phyloP scores from a whole-genome alignment of 2,329 filamentous ascomycete species.

The Diaporthe sp. region DNA sequence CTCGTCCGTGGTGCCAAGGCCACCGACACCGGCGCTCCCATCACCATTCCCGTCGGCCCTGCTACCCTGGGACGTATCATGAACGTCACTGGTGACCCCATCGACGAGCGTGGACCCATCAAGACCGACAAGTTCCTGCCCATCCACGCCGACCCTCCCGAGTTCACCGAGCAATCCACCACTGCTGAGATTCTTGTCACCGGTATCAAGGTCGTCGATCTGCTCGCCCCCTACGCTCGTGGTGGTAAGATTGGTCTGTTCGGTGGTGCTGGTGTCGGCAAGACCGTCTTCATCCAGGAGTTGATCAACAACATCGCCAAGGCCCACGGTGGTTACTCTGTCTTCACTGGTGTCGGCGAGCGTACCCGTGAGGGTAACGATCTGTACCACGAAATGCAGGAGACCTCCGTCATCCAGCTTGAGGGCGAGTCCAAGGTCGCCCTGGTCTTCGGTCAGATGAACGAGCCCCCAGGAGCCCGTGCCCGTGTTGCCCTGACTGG shows the following conservation, averaged over 20 bases:
- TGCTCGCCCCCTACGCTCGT: constrained; percentile 99
- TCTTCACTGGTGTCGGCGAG: constrained; percentile 99
- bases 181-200: constrained; percentile 96
- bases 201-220: constrained; percentile 99
- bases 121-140: constrained; percentile 89
- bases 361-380: constrained; percentile 99
- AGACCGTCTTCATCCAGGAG: constrained; percentile 99
- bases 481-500: constrained; percentile 99
- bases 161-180: constrained; percentile 96
- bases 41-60: constrained; percentile 95
- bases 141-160: constrained; percentile 94
- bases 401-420: constrained; percentile 99
- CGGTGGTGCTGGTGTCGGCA: constrained; percentile 99
- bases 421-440: constrained; percentile 99
- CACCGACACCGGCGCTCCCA: constrained; percentile 91
- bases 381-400: constrained; percentile 99
- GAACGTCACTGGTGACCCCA: constrained; percentile 99
- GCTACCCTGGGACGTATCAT: constrained; percentile 98
- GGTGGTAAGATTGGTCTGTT: constrained; percentile 99
- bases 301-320: constrained; percentile 99
- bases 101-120: constrained; percentile 99
- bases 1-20: constrained; percentile 92
- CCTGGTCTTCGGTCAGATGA: constrained; percentile 99
- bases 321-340: constrained; percentile 99
- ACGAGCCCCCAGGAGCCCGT: constrained; percentile 99